Base-by-base conservation (phyloP, 1,139 yeast genomes). In the Magnusiomyces magnusii region DNA sequence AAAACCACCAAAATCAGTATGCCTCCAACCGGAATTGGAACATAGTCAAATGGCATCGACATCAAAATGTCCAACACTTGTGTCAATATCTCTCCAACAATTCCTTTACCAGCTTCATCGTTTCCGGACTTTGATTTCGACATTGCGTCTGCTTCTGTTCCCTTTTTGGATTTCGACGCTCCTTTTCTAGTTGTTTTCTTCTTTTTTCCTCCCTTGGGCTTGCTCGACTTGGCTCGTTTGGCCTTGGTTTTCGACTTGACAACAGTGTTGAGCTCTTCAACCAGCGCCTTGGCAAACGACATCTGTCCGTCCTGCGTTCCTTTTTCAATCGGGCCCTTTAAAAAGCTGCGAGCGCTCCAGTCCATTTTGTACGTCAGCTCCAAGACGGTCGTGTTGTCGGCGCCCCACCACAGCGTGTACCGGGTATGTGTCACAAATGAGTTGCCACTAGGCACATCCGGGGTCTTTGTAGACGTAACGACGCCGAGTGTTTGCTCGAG, bases 291-390 rank as follows among this genome's bases (percentile, higher is more conserved):
- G 75, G 87, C 80, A 21, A 87, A 81, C 23, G 84, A 85, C 66
- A 82, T 83, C 71, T 95, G 99, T 0, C 99, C 99, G 58, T 89
- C 95, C 58, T 87, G 82, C 19, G 96, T 83, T 7, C 97, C 97
- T 68, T 86, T 91, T 70, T 95, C 99, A 65, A 95, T 85, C 0
- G 95, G 87, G 21, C 95, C 86, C 72, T 91, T 90, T 66, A 92
- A 82, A 91, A 97, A 88, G 36, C 95, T 86, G 71, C 88, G 90
- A n/a, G 92, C 95, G 2, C 88, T 79, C 99, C 99, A 95, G 54
- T 86, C 88, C 61, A 92, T 82, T 58, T 80, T 75, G 64, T 76
- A 81, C 0, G 96, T 86, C 3, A 84, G 78, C 23, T 85, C 84
- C 54, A 92, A 63, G 58, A 78, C 79, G 2, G 98, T 90, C 13